Percentiles rank a stretch among this genome's conserved stretches.
Evolutionary conservation across 208 protist species (phyloP).

Genomic region (Trichomonas gallinae): DNA sequence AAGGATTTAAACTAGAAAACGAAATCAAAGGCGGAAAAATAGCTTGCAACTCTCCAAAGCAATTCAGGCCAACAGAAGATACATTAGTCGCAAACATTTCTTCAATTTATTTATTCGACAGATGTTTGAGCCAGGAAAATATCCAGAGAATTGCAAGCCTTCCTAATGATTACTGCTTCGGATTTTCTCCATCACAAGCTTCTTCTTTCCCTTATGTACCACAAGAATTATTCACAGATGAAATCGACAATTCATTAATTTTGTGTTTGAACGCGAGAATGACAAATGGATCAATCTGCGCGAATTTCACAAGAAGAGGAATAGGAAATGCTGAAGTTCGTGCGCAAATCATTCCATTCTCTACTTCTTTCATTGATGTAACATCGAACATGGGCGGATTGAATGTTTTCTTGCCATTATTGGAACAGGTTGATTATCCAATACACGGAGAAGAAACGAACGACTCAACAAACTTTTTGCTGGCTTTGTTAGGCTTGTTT

Average conservation of each 20-base stretch:
- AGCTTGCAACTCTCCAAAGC: neutral
- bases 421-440: neutral
- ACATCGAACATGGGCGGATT: neutral
- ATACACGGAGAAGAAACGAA: neutral
- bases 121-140: neutral
- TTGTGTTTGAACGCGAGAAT: conserved; percentile 13
- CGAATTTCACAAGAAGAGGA: neutral
- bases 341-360: conserved; percentile 8
- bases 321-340: neutral
- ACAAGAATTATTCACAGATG: neutral
- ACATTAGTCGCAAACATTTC: neutral
- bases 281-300: neutral
- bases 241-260: neutral
- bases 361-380: neutral
- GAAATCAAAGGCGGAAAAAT: neutral
- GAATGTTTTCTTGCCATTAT: neutral
- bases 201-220: neutral
- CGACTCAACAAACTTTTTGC: neutral
- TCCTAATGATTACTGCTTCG: neutral
- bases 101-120: neutral
- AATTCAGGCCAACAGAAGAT: neutral
- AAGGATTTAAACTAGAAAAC: neutral
- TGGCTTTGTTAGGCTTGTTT: neutral
- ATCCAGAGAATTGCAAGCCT: neutral
- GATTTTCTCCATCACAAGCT: neutral